phyloP scores from a whole-genome alignment of 371 early-diverging fungal species.

The Rhizopus sp. region DNA sequence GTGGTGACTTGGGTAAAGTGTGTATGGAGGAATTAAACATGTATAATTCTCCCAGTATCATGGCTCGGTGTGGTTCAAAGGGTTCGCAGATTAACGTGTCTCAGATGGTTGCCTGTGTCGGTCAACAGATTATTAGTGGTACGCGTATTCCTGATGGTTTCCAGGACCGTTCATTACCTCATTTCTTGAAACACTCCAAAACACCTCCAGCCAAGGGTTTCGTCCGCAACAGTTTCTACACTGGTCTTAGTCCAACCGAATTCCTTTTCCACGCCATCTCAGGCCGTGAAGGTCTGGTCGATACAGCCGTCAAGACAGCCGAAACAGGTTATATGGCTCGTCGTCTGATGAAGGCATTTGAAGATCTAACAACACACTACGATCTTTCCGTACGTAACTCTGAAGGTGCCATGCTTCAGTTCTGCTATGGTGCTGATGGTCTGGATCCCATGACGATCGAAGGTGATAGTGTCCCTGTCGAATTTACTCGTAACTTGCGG shows the following conservation, averaged over 20 bases:
- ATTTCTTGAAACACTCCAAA: slow-evolving; percentile 90
- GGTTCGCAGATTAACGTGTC: slow-evolving; percentile 98
- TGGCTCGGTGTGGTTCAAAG: slow-evolving; percentile 83
- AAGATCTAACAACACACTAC: slow-evolving; percentile 94
- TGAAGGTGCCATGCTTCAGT: slow-evolving; percentile 93
- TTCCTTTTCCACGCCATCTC: slow-evolving; percentile 99
- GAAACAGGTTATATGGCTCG: slow-evolving; percentile 99
- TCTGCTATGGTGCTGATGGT: slow-evolving; percentile 98
- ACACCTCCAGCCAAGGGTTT: slow-evolving; percentile 97
- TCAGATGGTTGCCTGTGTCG: slow-evolving; percentile 99
- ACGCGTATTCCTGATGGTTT: slow-evolving; percentile 98
- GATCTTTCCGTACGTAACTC: slow-evolving; percentile 97
- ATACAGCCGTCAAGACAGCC: slow-evolving; percentile 99
- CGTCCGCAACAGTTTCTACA: slow-evolving; percentile 97
- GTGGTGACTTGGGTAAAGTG: slow-evolving; percentile 96
- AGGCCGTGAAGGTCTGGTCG: slow-evolving; percentile 99
- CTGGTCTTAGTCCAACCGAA: slow-evolving; percentile 95
- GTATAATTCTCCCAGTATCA: slow-evolving; percentile 97
- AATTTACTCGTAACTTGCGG: slow-evolving; percentile 82
- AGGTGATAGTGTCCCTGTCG: slow-evolving; percentile 89
- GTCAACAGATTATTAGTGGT: slow-evolving; percentile 99
- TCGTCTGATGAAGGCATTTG: slow-evolving; percentile 98
- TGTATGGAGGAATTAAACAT: slow-evolving; percentile 93
- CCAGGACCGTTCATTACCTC: slow-evolving; percentile 96
- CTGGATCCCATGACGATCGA: slow-evolving; percentile 97